Evolutionary conservation across 306 rosid species (phyloP).

Genomic region (Cucurbita moschata): DNA sequence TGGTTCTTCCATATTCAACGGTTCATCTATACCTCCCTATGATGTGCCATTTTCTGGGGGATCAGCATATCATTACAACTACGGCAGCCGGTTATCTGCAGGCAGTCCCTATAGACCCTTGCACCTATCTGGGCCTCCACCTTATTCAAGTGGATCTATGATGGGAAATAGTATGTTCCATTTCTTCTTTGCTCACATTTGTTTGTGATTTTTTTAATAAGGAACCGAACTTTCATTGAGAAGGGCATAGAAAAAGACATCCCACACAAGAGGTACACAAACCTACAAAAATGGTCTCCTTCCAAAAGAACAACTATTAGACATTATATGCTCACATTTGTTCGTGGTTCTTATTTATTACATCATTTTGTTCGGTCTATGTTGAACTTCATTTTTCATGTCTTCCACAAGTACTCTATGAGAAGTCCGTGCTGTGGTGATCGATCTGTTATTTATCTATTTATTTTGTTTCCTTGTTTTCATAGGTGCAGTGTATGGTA

Average conservation of each 20-base stretch:
- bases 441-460: neutral
- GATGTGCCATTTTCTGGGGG: slow-evolving; percentile 90
- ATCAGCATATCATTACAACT: slow-evolving; percentile 88
- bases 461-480: slow-evolving; percentile 1
- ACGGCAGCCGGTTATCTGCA: slow-evolving; percentile 57
- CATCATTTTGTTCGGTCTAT: neutral
- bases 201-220: neutral
- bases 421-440: neutral
- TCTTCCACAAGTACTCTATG: neutral
- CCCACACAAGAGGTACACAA: neutral
- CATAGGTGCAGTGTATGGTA: slow-evolving; percentile 79
- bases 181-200: neutral
- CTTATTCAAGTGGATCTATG: slow-evolving; percentile 79
- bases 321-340: neutral
- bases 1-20: slow-evolving; percentile 82
- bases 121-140: slow-evolving; percentile 76
- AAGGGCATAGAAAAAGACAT: neutral
- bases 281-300: neutral
- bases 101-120: slow-evolving; percentile 87
- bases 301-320: neutral
- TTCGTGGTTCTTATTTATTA: neutral
- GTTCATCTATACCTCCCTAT: slow-evolving; percentile 78
- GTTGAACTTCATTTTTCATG: neutral
- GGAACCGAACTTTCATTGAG: neutral
- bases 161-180: slow-evolving; percentile 54